Evolutionary conservation across 2,329 filamentous ascomycete species (phyloP).

Genomic region (Ophiostoma quercus): DNA sequence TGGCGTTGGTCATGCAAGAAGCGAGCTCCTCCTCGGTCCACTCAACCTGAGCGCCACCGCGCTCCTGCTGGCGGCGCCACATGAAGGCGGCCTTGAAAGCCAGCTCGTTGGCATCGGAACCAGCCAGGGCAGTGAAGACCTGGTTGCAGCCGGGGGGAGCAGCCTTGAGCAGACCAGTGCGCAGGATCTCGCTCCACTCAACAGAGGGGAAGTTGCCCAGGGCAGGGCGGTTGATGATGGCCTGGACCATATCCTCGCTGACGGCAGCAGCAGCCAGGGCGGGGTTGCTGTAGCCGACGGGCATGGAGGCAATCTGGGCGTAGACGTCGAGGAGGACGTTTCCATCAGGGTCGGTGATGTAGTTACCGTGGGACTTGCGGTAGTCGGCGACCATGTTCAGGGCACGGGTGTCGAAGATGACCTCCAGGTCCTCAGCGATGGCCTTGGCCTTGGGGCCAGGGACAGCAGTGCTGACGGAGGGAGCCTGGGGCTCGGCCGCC

Average conservation of each 20-base stretch:
- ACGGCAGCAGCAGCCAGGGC: conserved; percentile 63
- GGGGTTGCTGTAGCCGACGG: conserved; percentile 89
- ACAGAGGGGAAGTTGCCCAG: conserved; percentile 85
- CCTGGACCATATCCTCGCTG: conserved; percentile 71
- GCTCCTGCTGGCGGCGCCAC: conserved; percentile 76
- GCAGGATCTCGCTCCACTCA: conserved; percentile 76
- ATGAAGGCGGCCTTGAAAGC: conserved; percentile 96
- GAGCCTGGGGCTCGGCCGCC: conserved; percentile 46
- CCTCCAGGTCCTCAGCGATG: conserved; percentile 63
- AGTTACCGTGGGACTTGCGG: conserved; percentile 71
- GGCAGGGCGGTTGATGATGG: conserved; percentile 82
- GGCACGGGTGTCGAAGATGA: conserved; percentile 80
- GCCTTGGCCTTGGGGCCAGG: conserved; percentile 67
- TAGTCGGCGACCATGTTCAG: conserved; percentile 80
- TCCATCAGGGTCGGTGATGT: conserved; percentile 67
- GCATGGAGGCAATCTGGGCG: conserved; percentile 89
- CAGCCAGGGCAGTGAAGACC: conserved; percentile 84
- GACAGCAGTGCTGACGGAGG: conserved; percentile 55
- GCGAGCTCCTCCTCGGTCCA: conserved; percentile 73
- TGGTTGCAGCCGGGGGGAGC: conserved; percentile 79
- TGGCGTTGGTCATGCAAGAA: conserved; percentile 72
- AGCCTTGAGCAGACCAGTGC: conserved; percentile 73
- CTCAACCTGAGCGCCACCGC: conserved; percentile 69
- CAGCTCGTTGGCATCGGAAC: conserved; percentile 89
- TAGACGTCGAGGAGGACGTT: conserved; percentile 73